Conservation (phyloP, 2,329 filamentous ascomycete genomes). For the Microsporum canis region DNA sequence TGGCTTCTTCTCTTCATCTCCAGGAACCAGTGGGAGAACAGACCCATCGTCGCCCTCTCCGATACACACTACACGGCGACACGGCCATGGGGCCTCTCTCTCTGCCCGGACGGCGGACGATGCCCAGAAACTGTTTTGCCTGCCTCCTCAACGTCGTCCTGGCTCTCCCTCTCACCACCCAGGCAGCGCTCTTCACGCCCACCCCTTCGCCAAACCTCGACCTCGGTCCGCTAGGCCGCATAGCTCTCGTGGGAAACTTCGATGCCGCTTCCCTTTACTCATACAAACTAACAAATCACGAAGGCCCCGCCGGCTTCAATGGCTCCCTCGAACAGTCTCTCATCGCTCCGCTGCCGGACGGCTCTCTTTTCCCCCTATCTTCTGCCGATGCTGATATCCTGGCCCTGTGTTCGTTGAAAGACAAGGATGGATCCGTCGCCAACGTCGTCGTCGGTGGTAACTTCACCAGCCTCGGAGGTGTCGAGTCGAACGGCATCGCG, state of each 20-base stretch:
- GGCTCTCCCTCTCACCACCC: conserved; percentile 11
- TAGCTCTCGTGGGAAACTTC: conserved; percentile 82
- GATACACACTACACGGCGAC: not conserved
- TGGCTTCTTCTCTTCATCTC: not conserved
- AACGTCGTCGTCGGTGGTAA: conserved; percentile 83
- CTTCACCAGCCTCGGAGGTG: conserved; percentile 77
- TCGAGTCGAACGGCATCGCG: conserved; percentile 66
- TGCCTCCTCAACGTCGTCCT: conserved; percentile 1
- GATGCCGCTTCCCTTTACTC: conserved; percentile 82
- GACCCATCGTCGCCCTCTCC: too few relatives aligned
- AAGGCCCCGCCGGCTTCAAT: conserved; percentile 25
- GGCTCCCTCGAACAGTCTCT: conserved; percentile 55
- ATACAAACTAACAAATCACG: conserved; percentile 67
- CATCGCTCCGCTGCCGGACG: conserved; percentile 72
- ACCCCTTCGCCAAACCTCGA: conserved; percentile 45
- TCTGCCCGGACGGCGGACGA: conserved; percentile 18
- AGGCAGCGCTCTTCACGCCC: conserved; percentile 28
- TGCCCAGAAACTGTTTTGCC: not conserved
- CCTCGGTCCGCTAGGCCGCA: conserved; percentile 63
- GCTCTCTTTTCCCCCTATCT: conserved; percentile 62
- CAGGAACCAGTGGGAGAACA: not conserved
- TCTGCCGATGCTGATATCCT: conserved; percentile 74
- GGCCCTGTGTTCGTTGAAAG: conserved; percentile 71
- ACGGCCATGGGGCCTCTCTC: conserved; percentile 12
- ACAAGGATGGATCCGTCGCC: conserved; percentile 53